phyloP scores from a whole-genome alignment of 1,284 basidiomycete genomes.

The Meira miltonrushii region DNA sequence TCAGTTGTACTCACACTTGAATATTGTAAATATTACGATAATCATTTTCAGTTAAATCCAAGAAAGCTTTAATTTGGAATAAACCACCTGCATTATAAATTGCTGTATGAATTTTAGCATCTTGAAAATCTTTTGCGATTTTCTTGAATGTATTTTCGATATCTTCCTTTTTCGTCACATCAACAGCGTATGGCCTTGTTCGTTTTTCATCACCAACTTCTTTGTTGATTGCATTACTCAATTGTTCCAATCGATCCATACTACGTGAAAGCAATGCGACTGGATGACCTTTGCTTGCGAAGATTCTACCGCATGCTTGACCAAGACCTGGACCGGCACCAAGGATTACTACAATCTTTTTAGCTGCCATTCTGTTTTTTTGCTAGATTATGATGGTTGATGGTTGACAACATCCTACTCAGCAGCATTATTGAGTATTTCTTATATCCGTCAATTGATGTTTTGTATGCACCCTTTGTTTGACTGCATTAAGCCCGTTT shows the following conservation, averaged over 20 bases:
- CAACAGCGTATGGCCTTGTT: background rate
- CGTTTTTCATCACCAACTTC: background rate
- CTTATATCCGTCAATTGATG: too few relatives aligned
- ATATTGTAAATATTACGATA: background rate
- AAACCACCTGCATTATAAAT: conserved; percentile 5
- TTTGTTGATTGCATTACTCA: conserved; percentile 6
- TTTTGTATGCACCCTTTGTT: too few relatives aligned
- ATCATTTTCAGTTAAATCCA: conserved; percentile 5
- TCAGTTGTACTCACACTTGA: conserved; percentile 4
- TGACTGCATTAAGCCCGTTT: too few relatives aligned
- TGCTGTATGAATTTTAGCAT: background rate
- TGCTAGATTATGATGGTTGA: too few relatives aligned
- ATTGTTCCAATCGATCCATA: background rate
- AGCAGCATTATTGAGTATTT: too few relatives aligned
- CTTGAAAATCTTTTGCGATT: background rate
- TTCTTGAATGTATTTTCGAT: background rate
- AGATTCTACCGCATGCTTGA: background rate
- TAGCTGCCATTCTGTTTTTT: background rate
- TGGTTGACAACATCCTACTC: too few relatives aligned
- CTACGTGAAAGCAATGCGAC: conserved; percentile 9
- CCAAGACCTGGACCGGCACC: conserved; percentile 11
- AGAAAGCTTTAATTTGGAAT: background rate
- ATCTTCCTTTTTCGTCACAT: background rate
- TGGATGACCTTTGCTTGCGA: conserved; percentile 10
- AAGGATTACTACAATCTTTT: conserved; percentile 5